phyloP scores from a whole-genome alignment of 345 rosid genomes.

The Populus alba region DNA sequence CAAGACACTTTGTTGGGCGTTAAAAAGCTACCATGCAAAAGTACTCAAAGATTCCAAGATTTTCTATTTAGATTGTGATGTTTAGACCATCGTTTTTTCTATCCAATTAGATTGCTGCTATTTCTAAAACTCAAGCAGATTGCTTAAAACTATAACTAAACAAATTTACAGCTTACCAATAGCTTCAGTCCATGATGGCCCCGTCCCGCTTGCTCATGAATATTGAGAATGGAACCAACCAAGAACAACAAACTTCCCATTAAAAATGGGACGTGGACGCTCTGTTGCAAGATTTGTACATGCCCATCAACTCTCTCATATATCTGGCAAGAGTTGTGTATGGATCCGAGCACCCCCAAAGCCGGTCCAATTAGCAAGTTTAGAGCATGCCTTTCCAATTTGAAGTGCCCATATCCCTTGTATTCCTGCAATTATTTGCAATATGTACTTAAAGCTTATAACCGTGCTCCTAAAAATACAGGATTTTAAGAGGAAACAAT shows the following conservation, averaged over 20 bases:
- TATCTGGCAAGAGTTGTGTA: slow-evolving; percentile 84
- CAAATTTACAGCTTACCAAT: slow-evolving; percentile 40
- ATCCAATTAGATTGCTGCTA: no score
- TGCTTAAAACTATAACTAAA: background rate
- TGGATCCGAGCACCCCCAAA: slow-evolving; percentile 74
- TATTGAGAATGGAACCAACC: slow-evolving; percentile 62
- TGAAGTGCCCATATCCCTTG: slow-evolving; percentile 43
- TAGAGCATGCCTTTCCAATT: slow-evolving; percentile 53
- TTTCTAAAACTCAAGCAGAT: no score
- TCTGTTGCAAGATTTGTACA: slow-evolving; percentile 68
- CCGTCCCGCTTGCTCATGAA: slow-evolving; percentile 40
- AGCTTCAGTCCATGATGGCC: slow-evolving; percentile 45
- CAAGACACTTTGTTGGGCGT: background rate
- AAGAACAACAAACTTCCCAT: slow-evolving; percentile 57
- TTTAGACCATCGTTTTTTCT: no score
- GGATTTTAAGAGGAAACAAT: no score
- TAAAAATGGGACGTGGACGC: slow-evolving; percentile 70
- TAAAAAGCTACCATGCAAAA: background rate
- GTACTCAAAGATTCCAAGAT: background rate
- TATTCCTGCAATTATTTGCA: slow-evolving; percentile 37
- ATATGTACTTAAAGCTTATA: no score
- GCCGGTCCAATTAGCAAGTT: slow-evolving; percentile 67
- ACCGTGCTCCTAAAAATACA: no score
- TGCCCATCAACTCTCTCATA: slow-evolving; percentile 86
- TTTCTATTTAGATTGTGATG: no score